A percentile compares a stretch with the other conserved stretches of the same genome.
Conservation (phyloP, 1,284 basidiomycete genomes). For the Sanghuangporus sanghuang region DNA sequence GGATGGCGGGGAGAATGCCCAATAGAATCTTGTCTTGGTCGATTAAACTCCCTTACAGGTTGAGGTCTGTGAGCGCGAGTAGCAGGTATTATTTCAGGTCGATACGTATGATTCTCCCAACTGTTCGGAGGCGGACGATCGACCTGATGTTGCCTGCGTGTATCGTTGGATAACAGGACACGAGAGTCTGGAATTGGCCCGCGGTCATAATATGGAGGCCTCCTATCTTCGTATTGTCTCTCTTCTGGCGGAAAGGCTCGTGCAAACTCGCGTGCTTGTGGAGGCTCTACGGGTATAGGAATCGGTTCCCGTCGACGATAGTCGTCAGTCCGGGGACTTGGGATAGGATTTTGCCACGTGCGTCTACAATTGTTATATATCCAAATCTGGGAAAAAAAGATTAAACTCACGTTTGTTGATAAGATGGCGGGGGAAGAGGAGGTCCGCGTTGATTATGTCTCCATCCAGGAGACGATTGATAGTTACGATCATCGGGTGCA, state of each 20-base stretch:
- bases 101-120: conserved; percentile 7
- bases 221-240: neutral
- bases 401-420: conserved; percentile 14
- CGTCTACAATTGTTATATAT: neutral
- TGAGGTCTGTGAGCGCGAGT: conserved; percentile 1
- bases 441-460: conserved; percentile 46
- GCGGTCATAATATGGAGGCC: conserved; percentile 4
- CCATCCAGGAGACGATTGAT: conserved; percentile 69
- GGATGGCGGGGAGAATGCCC: conserved; percentile 9
- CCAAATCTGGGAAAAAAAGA: conserved; percentile 7
- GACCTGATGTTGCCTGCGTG: neutral
- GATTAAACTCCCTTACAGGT: conserved; percentile 12
- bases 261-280: neutral
- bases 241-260: conserved; percentile 1
- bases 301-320: conserved; percentile 4
- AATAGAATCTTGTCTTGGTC: conserved; percentile 6
- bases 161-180: neutral
- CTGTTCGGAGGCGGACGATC: neutral
- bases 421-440: conserved; percentile 13
- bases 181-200: neutral
- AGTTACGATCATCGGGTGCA: conserved; percentile 21
- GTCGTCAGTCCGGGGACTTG: neutral
- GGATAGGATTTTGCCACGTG: conserved; percentile 3
- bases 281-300: neutral
- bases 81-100: conserved; percentile 1